These are phyloP conservation scores for Quercus alba DNA, from an alignment of 306 rosid genomes.

Conservation along the genomic window DNA sequence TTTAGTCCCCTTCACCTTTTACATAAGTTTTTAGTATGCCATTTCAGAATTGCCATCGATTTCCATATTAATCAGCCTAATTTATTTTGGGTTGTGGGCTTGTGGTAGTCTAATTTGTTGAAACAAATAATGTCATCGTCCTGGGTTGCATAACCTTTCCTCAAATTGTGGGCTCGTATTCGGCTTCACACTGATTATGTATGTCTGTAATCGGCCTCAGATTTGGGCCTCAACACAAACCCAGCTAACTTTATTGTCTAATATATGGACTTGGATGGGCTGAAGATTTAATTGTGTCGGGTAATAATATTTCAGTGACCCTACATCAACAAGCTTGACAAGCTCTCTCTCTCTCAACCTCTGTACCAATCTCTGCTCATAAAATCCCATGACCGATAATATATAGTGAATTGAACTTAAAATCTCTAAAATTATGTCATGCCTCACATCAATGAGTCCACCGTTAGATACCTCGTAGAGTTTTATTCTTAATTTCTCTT, in stretches of 20 bases:
- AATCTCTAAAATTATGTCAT: no score
- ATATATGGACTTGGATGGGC: not conserved
- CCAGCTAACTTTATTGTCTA: not conserved
- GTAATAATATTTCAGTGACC: not conserved
- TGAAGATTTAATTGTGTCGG: not conserved
- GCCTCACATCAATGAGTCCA: no score
- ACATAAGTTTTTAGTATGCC: no score
- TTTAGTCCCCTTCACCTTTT: no score
- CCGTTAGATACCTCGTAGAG: no score
- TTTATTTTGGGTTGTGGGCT: not conserved
- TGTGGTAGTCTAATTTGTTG: not conserved
- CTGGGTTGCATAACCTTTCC: not conserved
- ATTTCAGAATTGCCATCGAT: no score
- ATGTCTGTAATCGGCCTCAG: not conserved
- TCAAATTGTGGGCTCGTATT: not conserved
- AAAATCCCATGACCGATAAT: no score
- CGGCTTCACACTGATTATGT: not conserved
- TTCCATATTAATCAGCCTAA: no score
- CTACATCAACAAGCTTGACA: not conserved
- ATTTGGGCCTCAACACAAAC: not conserved
- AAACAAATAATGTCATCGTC: not conserved
- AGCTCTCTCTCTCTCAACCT: no score
- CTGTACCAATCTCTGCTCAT: no score
- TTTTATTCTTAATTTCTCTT: not conserved
- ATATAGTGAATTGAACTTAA: no score